These are phyloP conservation scores for Corrigiola litoralis DNA, from an alignment of 179 eudicot species.

Conservation along the genomic window DNA sequence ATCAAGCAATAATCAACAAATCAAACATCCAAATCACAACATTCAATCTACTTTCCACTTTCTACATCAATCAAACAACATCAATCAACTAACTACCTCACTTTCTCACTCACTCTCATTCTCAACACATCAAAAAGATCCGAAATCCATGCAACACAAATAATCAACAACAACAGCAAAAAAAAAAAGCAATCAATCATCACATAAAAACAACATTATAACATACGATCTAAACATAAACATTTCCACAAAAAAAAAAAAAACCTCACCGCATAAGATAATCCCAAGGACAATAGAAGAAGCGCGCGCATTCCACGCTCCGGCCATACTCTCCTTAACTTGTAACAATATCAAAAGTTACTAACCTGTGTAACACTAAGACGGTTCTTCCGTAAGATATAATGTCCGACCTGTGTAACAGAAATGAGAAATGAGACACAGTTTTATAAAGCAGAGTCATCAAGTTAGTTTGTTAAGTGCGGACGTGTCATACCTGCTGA, in stretches of 20 bases:
- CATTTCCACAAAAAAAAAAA: not conserved
- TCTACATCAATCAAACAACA: not conserved
- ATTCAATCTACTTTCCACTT: not conserved
- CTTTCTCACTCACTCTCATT: not conserved
- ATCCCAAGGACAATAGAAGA: slow-evolving; percentile 29
- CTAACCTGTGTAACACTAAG: not conserved
- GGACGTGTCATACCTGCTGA: slow-evolving; percentile 24
- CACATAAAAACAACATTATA: not conserved
- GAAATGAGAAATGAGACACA: no score
- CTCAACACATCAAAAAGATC: not conserved
- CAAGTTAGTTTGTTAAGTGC: not conserved
- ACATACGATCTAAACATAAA: not conserved
- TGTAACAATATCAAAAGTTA: not conserved
- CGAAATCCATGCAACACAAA: no score
- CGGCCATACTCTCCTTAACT: slow-evolving; percentile 7
- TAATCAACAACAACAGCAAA: not conserved
- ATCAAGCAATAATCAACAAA: not conserved
- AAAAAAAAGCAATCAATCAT: not conserved
- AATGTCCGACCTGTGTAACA: no score
- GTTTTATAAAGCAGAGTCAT: not conserved
- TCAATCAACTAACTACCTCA: not conserved
- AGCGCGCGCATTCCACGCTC: slow-evolving; percentile 33
- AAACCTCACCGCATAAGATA: slow-evolving; percentile 34
- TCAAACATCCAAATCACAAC: not conserved
- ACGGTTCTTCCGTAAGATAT: not conserved